Base-by-base conservation (phyloP, 331 rosid species). In the Quercus phellos region DNA sequence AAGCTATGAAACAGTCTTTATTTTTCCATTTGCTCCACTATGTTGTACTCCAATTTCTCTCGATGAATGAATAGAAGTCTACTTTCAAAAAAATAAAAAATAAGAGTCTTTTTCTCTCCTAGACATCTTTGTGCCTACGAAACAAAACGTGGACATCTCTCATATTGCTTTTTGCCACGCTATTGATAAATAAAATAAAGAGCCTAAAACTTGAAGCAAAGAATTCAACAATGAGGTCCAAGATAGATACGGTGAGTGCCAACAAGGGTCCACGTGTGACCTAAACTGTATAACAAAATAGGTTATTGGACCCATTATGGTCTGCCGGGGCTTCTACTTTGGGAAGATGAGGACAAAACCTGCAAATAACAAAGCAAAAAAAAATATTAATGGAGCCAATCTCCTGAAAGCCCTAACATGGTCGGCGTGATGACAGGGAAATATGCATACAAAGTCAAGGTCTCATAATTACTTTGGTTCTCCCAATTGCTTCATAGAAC, bases 221-320 rank as follows among this genome's bases (percentile, higher is more conserved):
- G 67, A 76, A 85, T 77, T 59, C 67, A 32, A 55, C 3, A 53
- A 53, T 11, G 38, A 73, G 81, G 78, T 75, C 81, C 60, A 79
- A 76, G 50, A 78, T 63, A 30, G 67, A 72, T 51, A 61, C 71
- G 73, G 77, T 79, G 78, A 77, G 79, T 68, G 63, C 27, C 22
- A 21, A 61, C 19, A 77, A 79, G 93, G 90, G 56, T 88, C 93
- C 88, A 89, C 84, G 32, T 77, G 90, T 74, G 85, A 78, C 85
- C 79, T 73, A 75, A 83, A 87, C 70, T 80, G 81, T 80, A 61
- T 13, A 55, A 74, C 90, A 87, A 29, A 58, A 76, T 75, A 72
- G 77, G 80, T 21, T 59, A 14, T 60, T 75, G 78, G 72, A 77
- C 72, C 68, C 56, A 55, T 85, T 21, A 77, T 30, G 80, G 18